A percentile compares a stretch with the other conserved stretches of the same genome.
These are phyloP conservation scores for Pseudogymnoascus sp. DNA, from an alignment of 2,329 filamentous ascomycete species.

Conservation along the genomic window DNA sequence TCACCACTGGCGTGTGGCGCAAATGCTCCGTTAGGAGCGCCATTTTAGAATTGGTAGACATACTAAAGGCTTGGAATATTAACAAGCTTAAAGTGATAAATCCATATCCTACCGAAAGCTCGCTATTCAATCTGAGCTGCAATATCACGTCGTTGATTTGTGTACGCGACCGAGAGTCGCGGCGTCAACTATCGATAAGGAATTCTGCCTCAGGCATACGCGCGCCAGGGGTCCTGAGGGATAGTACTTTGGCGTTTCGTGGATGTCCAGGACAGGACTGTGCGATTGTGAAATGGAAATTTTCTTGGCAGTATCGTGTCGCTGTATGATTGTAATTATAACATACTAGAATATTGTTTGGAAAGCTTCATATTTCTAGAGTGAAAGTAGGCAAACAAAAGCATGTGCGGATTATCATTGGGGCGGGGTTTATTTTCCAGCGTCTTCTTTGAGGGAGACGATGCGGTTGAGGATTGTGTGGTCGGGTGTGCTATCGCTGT, in stretches of 20 bases:
- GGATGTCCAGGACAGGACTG: not conserved
- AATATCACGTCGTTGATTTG: slow-evolving; percentile 3
- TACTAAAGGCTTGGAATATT: slow-evolving; percentile 18
- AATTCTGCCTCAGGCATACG: not conserved
- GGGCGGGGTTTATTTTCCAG: slow-evolving; percentile 47
- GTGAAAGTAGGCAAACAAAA: not conserved
- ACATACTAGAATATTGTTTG: not conserved
- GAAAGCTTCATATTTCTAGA: not conserved
- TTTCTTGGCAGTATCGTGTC: not conserved
- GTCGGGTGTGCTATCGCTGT: slow-evolving; percentile 71
- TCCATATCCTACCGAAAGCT: not conserved
- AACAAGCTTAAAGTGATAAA: not conserved
- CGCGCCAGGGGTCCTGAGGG: not conserved
- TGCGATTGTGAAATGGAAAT: not conserved
- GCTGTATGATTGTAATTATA: not conserved
- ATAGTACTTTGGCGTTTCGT: not conserved
- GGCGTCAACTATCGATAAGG: not conserved
- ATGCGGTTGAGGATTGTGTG: slow-evolving; percentile 85
- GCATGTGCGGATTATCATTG: not conserved
- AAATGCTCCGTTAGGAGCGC: slow-evolving; percentile 90
- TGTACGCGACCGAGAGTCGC: slow-evolving; percentile 4
- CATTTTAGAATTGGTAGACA: slow-evolving; percentile 31
- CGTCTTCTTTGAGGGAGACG: slow-evolving; percentile 82
- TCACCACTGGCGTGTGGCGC: slow-evolving; percentile 83
- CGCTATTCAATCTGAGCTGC: not conserved